Evolutionary conservation across 2,329 filamentous ascomycete species (phyloP), one percentile per base, ranked within the genome.

Genomic region (Hypoxylon sp.): DNA sequence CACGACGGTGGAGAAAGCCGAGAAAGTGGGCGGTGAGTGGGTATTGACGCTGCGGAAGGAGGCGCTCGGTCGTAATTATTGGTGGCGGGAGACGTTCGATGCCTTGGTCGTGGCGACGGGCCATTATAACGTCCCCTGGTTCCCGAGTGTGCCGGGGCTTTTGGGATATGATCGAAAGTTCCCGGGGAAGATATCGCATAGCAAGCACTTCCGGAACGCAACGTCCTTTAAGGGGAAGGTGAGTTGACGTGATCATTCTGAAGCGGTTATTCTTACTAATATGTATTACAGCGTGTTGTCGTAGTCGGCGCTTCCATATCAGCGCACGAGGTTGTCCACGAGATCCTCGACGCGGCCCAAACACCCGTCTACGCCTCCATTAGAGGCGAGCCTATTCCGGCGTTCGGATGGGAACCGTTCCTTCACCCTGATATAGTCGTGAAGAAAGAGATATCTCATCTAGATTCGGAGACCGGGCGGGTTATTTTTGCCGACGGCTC

Each of bases 51-150:
- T 88, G 26, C 77, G 85, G 1, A 80, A 81, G 43, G 76, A 78
- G 13, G 71, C 72, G n/a, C 59, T 71, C 1, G 70, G 71, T 1
- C 75, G 77, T 32, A 83, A 77, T 59, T 75, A 76, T 46, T 79
- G 77, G 77, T 79, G 76, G 75, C 74, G 68, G 53, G 73, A 76
- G 50, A 71, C 32, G 74, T 84, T 94, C 65, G 88, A 91, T 70
- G 86, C 86, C 1, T 78, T 91, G 2, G 83, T 90, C 1, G 84
- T 89, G 2, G 87, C 89, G 0, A 86, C 81, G 19, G 89, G 89
- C 0, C 89, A 91, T 74, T 91, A 89, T 70, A 85, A 85, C 67
- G 80, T 88, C 1, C 87, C 87, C 0, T 84, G 82, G 65, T 76
- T 91, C 2, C 89, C 89, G 0, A 79, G 82, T 26, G 84, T 89